Conservation (phyloP, 2,329 filamentous ascomycete species). For the Neofusicoccum kwambonambiense region DNA sequence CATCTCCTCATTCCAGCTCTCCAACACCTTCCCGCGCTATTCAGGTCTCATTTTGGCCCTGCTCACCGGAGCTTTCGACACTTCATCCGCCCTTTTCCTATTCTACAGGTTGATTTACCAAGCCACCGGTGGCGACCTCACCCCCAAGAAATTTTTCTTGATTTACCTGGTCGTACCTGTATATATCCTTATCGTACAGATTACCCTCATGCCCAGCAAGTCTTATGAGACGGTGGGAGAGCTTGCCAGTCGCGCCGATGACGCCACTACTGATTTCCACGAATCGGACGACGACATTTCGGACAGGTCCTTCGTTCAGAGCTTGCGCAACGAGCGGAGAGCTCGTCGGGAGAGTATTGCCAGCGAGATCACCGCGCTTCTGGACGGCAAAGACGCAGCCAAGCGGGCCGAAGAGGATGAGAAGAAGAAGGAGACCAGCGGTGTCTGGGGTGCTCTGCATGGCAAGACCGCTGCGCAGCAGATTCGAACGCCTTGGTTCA, state of each 20-base stretch:
- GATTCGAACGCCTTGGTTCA: conserved; percentile 78
- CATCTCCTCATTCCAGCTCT: conserved; percentile 52
- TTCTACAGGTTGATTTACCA: conserved; percentile 49
- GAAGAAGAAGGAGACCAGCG: conserved; percentile 66
- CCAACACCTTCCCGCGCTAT: conserved; percentile 51
- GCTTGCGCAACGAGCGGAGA: conserved; percentile 55
- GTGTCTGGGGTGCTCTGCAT: conserved; percentile 86
- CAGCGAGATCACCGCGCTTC: conserved; percentile 69
- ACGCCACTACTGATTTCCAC: conserved; percentile 46
- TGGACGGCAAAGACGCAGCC: conserved; percentile 64
- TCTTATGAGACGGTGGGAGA: conserved; percentile 67
- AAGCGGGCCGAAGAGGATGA: conserved; percentile 66
- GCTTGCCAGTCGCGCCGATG: conserved; percentile 66
- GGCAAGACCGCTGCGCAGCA: conserved; percentile 68
- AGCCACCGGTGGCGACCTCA: conserved; percentile 41
- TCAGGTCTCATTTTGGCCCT: conserved; percentile 51
- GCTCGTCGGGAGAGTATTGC: conserved; percentile 62
- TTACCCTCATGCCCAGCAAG: conserved; percentile 47
- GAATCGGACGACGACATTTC: conserved; percentile 56
- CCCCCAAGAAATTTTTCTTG: conserved; percentile 50
- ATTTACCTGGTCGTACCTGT: conserved; percentile 49
- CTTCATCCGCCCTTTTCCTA: conserved; percentile 49
- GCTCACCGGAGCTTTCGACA: conserved; percentile 53
- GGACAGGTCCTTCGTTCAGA: conserved; percentile 47
- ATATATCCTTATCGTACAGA: conserved; percentile 44